phyloP scores from a whole-genome alignment of 768 basidiomycete species.

The Candolleomyces aberdarensis region DNA sequence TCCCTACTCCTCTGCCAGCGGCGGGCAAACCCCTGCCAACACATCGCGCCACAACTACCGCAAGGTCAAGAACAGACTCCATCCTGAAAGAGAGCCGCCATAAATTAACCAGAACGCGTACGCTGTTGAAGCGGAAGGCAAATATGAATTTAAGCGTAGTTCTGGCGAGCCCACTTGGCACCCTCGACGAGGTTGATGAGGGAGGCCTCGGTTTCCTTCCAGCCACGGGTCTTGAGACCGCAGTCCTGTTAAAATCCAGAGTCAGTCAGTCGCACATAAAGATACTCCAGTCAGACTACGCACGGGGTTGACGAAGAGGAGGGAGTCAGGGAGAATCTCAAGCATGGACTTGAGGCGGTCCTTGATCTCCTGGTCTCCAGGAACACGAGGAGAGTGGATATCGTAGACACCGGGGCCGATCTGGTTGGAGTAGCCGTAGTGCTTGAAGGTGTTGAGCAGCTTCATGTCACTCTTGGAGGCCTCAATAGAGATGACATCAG shows the following conservation, averaged over 20 bases:
- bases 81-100: constrained; percentile 15
- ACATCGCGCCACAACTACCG: constrained; percentile 44
- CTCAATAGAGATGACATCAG: constrained; percentile 98
- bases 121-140: constrained; percentile 89
- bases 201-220: constrained; percentile 95
- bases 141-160: constrained; percentile 58
- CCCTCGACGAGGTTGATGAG: constrained; percentile 84
- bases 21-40: constrained; percentile 15
- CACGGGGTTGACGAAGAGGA: constrained; percentile 90
- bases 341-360: constrained; percentile 87
- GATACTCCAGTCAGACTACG: constrained; percentile 16
- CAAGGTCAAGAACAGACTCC: constrained; percentile 43
- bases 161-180: constrained; percentile 90
- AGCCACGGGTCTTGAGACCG: constrained; percentile 97
- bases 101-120: constrained; percentile 66
- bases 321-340: constrained; percentile 71
- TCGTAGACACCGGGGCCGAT: constrained; percentile 99
- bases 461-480: constrained; percentile 99
- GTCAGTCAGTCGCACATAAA: not conserved
- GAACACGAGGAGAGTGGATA: constrained; percentile 99
- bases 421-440: constrained; percentile 93
- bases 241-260: constrained; percentile 58
- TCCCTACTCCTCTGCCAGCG: constrained; percentile 21
- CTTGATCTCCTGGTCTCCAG: constrained; percentile 89
- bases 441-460: constrained; percentile 91